Conservation (phyloP, 345 rosid genomes). For the Eucalyptus regnans region DNA sequence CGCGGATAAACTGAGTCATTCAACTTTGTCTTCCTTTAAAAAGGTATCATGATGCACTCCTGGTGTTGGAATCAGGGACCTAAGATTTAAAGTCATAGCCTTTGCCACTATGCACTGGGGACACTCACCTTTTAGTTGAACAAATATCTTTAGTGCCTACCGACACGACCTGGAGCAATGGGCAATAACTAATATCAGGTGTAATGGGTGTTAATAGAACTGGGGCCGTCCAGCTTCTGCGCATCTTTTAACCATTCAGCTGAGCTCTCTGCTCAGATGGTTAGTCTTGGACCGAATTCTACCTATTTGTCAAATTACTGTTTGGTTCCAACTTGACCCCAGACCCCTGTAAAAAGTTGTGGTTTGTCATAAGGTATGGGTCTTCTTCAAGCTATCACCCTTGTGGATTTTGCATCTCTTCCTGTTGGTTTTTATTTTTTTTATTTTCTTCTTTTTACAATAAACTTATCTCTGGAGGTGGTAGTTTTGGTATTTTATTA, state of each 20-base stretch:
- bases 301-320: background rate
- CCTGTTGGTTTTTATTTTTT: background rate
- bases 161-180: background rate
- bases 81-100: background rate
- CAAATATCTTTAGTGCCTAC: background rate
- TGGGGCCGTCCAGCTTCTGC: background rate
- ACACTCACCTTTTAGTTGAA: background rate
- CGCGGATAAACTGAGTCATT: background rate
- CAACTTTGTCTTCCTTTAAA: background rate
- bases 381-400: background rate
- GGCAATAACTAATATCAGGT: background rate
- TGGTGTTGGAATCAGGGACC: background rate
- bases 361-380: background rate
- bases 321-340: background rate
- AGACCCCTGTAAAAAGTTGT: background rate
- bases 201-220: background rate
- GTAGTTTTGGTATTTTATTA: background rate
- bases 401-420: background rate
- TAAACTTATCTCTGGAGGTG: background rate
- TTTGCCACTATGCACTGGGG: background rate
- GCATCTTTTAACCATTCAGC: background rate
- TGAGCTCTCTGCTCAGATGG: background rate
- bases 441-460: background rate
- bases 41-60: background rate
- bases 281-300: background rate